phyloP scores from a whole-genome alignment of 1,139 yeast genomes.

The Eremothecium sinecaudum region DNA sequence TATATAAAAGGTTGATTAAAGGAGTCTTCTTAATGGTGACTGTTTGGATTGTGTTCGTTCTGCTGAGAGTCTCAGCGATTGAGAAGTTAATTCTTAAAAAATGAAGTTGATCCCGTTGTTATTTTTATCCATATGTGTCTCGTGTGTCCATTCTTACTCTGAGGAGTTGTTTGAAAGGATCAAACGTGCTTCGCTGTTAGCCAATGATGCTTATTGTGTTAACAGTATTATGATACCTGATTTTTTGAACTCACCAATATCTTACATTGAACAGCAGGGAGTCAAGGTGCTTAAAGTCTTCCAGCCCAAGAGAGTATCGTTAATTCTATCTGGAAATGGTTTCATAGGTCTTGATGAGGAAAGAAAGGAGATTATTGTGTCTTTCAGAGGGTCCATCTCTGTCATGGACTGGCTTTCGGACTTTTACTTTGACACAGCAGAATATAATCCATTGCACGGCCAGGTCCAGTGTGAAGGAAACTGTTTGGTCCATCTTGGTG shows the following conservation, averaged over 20 bases:
- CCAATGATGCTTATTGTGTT: slow-evolving; percentile 2
- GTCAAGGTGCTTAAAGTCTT: neutral
- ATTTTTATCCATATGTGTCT: neutral
- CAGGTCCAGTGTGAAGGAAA: slow-evolving; percentile 29
- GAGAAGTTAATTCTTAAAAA: too few species aligned
- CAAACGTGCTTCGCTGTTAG: neutral
- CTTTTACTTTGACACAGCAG: slow-evolving; percentile 22
- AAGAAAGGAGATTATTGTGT: slow-evolving; percentile 33
- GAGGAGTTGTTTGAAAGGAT: slow-evolving; percentile 2
- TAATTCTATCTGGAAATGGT: slow-evolving; percentile 10
- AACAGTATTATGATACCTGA: neutral
- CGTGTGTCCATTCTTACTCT: neutral
- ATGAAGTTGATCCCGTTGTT: too few species aligned
- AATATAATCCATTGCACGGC: slow-evolving; percentile 2
- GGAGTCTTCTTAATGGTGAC: too few species aligned
- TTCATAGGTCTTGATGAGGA: slow-evolving; percentile 38
- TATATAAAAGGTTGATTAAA: too few species aligned
- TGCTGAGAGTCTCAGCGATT: too few species aligned
- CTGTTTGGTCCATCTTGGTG: slow-evolving; percentile 51
- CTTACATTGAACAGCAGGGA: neutral
- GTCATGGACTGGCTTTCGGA: slow-evolving; percentile 43
- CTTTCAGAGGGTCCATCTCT: slow-evolving; percentile 45
- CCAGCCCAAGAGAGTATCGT: neutral
- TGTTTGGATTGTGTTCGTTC: too few species aligned
- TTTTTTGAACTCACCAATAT: neutral